These are phyloP conservation scores for Leucocoprinus birnbaumii DNA, from an alignment of 768 basidiomycete species.

Conservation along the genomic window DNA sequence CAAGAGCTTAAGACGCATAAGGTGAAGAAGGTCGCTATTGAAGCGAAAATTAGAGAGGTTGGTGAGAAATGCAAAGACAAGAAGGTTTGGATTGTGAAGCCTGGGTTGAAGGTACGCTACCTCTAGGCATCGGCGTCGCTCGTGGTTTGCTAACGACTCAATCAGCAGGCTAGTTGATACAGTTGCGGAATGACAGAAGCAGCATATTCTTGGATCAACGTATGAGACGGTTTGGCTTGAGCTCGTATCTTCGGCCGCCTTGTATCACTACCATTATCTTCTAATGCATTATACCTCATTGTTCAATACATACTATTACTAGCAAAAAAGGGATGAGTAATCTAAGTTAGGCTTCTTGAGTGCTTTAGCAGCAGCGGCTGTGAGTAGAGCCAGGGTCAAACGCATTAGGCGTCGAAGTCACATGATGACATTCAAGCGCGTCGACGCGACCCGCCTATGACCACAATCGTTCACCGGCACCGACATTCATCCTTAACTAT, in stretches of 20 bases:
- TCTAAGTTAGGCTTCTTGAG: too few relatives aligned
- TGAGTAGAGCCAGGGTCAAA: too few relatives aligned
- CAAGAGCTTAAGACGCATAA: conserved; percentile 66
- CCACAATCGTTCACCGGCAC: not conserved
- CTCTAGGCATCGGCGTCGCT: too few relatives aligned
- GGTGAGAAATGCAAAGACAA: conserved; percentile 71
- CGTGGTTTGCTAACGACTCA: not conserved
- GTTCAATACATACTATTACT: not conserved
- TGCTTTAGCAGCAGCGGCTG: too few relatives aligned
- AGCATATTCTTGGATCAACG: not conserved
- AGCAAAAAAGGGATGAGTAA: too few relatives aligned
- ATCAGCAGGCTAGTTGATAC: not conserved
- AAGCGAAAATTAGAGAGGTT: conserved; percentile 76
- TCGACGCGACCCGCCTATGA: too few relatives aligned
- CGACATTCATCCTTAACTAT: not conserved
- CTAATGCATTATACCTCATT: not conserved
- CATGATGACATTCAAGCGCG: too few relatives aligned
- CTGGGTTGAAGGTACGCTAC: conserved; percentile 23
- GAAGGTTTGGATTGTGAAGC: conserved; percentile 73
- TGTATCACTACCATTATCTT: not conserved
- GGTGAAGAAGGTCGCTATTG: conserved; percentile 82
- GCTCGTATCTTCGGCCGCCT: not conserved
- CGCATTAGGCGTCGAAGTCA: too few relatives aligned
- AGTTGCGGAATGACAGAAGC: not conserved
- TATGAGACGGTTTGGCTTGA: not conserved